A percentile compares a stretch with the other conserved stretches of the same genome.
Evolutionary conservation across 495 filamentous ascomycete genomes (phyloP).

Genomic region (Amorphotheca resinae): DNA sequence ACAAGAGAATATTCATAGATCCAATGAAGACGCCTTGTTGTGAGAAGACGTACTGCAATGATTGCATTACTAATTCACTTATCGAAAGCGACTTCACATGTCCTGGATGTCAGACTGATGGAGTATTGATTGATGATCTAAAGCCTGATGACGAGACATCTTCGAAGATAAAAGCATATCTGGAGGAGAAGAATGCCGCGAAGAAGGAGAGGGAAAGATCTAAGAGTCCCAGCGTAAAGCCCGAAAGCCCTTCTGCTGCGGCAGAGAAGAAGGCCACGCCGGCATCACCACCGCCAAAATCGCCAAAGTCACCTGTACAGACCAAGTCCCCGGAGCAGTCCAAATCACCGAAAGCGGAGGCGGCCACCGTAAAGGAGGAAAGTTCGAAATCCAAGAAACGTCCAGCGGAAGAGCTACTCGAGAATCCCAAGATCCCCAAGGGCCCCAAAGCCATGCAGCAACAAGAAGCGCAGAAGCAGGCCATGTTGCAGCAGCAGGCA

Average conservation of each 20-base stretch:
- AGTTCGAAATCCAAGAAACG: constrained; percentile 59
- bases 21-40: constrained; percentile 98
- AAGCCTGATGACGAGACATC: constrained; percentile 63
- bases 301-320: constrained; percentile 21
- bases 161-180: constrained; percentile 65
- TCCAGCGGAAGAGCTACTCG: constrained; percentile 58
- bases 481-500: constrained; percentile 20
- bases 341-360: constrained; percentile 10
- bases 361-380: constrained; percentile 1
- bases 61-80: constrained; percentile 95
- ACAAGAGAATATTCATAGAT: constrained; percentile 92
- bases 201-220: constrained; percentile 44
- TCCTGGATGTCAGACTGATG: constrained; percentile 79
- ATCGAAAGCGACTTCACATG: constrained; percentile 96
- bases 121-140: constrained; percentile 86
- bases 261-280: neutral
- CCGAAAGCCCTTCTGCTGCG: constrained; percentile 5
- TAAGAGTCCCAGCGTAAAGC: constrained; percentile 34
- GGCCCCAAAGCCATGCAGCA: constrained; percentile 46
- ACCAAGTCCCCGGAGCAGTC: constrained; percentile 30
- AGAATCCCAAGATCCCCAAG: constrained; percentile 51
- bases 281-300: constrained; percentile 17
- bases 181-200: constrained; percentile 54
- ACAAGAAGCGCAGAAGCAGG: constrained; percentile 27
- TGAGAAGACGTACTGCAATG: constrained; percentile 92